phyloP scores from a whole-genome alignment of 441 rosid species.

The Bocquillonia castaneifolia region DNA sequence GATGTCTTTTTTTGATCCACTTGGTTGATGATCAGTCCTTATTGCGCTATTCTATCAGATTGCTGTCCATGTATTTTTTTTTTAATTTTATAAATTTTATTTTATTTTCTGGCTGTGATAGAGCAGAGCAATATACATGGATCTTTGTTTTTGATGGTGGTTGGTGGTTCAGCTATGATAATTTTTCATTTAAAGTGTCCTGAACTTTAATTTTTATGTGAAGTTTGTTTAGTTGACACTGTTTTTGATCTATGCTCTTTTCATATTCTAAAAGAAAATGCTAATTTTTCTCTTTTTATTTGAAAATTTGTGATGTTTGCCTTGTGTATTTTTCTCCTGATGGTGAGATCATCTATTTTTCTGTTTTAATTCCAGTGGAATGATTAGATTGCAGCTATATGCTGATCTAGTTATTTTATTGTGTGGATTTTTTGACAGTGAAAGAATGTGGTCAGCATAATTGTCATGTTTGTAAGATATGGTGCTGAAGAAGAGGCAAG shows the following conservation, averaged over 20 bases:
- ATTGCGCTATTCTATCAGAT: neutral
- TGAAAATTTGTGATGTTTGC: too few relatives aligned
- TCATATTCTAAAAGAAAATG: neutral
- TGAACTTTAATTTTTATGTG: neutral
- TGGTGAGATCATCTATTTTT: neutral
- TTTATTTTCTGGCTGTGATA: neutral
- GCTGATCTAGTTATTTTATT: conserved; percentile 17
- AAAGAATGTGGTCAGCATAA: conserved; percentile 24
- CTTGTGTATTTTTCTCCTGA: neutral
- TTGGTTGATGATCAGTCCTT: neutral
- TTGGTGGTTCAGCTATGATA: conserved; percentile 6
- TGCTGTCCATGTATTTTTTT: neutral
- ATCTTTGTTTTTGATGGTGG: conserved; percentile 13
- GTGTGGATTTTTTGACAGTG: conserved; percentile 30
- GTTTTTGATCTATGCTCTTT: neutral
- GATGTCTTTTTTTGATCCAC: neutral
- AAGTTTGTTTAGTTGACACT: neutral
- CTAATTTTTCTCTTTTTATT: neutral
- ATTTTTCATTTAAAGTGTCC: neutral
- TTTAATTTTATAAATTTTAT: too few relatives aligned
- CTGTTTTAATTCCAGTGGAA: neutral
- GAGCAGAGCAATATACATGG: neutral
- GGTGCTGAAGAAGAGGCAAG: conserved; percentile 65
- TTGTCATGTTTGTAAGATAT: conserved; percentile 50
- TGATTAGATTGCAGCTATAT: neutral